Base-by-base conservation (phyloP, 1,284 basidiomycete species). In the Chondrostereum purpureum region DNA sequence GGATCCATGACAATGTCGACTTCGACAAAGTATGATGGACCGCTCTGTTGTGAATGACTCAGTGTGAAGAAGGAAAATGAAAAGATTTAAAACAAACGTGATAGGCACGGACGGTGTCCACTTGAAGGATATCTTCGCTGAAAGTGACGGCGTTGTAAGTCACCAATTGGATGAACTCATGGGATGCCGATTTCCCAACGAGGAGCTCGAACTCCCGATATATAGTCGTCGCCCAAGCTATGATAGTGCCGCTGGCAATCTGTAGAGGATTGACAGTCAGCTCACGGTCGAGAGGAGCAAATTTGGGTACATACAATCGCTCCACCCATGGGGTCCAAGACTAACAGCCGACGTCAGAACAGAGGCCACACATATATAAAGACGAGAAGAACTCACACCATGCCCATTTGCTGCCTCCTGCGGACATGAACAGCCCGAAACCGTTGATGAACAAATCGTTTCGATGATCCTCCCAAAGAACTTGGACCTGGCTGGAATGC, bases 391-490 rank as follows among this genome's bases (percentile, higher is more conserved):
- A 72, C 81, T 54, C 62, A 87, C 88, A 93, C 85, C 91, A 93
- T 43, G 64, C 68, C 46, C 90, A 70, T 64, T 90, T 94, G 54
- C 88, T 87, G 43, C 94, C 94, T 47, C 87, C 90, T 11, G 88
- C 85, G 31, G 89, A 88, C 72, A 93, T 92, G 49, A 94, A 76
- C 50, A 96, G 79, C 82, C 81, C 83, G 50, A 88, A 86, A 5
- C 72, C 67, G 53, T 91, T 92, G 63, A 92, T 80, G 61, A 84
- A 91, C 19, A 94, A 61, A 58, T 95, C 92, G 55, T 95, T 95
- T 49, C 91, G 71, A 56, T 97, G 93, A 59, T 97, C 94, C 62
- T 96, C 91, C 88, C 92, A 98, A 19, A 98, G 76, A 4, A 97
- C 83, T 45, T 83, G 80, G 2, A 99, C 92, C 62, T 99, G 94